Evolutionary conservation across 345 rosid genomes (phyloP).

Genomic region (Cardiospermum halicacabum): DNA sequence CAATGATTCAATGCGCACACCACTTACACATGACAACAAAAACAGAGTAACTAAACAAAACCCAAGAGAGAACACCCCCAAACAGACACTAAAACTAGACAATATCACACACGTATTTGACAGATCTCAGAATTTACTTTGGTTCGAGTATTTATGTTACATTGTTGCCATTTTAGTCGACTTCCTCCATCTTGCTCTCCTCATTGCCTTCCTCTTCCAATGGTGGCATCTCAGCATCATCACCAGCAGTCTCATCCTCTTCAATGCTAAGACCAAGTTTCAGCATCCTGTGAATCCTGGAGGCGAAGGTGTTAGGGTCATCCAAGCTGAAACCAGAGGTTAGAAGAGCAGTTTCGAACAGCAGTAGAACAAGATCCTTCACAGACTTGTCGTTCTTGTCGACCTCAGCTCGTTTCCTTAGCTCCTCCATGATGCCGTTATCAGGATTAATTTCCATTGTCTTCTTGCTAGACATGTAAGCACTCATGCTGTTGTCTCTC

Average conservation of each 20-base stretch:
- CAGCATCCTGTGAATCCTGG: conserved; percentile 56
- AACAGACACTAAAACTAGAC: neutral
- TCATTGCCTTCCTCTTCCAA: conserved; percentile 44
- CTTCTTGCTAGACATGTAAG: conserved; percentile 58
- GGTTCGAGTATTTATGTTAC: too few relatives aligned
- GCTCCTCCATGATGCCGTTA: conserved; percentile 52
- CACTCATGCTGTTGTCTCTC: conserved; percentile 49
- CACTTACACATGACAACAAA: neutral
- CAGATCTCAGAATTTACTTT: neutral
- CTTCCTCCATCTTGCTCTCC: conserved; percentile 63
- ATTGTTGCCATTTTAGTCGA: conserved; percentile 24
- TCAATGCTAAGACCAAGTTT: conserved; percentile 52
- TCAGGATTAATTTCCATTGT: conserved; percentile 56
- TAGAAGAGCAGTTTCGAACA: conserved; percentile 46
- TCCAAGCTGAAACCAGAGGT: conserved; percentile 59
- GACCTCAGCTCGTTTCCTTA: conserved; percentile 48
- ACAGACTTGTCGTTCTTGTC: conserved; percentile 55
- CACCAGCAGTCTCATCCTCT: conserved; percentile 30
- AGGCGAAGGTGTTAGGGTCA: conserved; percentile 45
- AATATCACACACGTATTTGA: too few relatives aligned
- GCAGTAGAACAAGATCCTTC: conserved; percentile 43
- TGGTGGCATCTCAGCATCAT: conserved; percentile 37
- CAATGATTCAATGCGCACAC: neutral
- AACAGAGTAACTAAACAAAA: neutral
- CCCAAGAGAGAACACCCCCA: neutral